These are phyloP conservation scores for Acrocalymma vagum DNA, from an alignment of 2,329 filamentous ascomycete species.

Conservation along the genomic window DNA sequence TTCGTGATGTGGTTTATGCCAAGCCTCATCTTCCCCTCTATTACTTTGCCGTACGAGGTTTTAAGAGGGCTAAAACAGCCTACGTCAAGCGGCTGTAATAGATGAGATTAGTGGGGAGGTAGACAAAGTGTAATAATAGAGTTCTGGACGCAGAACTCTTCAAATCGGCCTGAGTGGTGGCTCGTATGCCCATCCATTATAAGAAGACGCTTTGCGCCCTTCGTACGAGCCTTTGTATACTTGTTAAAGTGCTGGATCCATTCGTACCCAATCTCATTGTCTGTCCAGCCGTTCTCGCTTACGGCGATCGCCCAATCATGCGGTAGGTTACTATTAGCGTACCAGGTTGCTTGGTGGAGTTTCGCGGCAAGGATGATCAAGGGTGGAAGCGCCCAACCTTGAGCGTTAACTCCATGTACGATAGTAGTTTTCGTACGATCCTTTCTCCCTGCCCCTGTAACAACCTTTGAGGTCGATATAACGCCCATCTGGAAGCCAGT, in stretches of 20 bases:
- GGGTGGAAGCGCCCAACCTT: slow-evolving; percentile 8
- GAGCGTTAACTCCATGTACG: slow-evolving; percentile 3
- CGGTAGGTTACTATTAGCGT: slow-evolving; percentile 4
- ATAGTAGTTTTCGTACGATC: slow-evolving; percentile 3
- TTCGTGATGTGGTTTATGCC: slow-evolving; percentile 37
- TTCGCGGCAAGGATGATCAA: slow-evolving; percentile 11
- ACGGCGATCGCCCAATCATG: slow-evolving; percentile 10
- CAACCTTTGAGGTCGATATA: slow-evolving; percentile 10
- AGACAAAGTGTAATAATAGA: slow-evolving; percentile 51
- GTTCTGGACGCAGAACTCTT: slow-evolving; percentile 43
- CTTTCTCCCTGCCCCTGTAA: slow-evolving; percentile 4
- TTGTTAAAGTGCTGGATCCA: slow-evolving; percentile 12
- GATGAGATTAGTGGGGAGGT: too few relatives aligned
- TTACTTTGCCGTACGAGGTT: slow-evolving; percentile 33
- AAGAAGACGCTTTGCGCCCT: slow-evolving; percentile 7
- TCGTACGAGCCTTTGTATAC: slow-evolving; percentile 10
- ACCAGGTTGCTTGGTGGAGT: slow-evolving; percentile 1
- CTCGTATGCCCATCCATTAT: slow-evolving; percentile 21
- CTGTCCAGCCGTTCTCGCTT: slow-evolving; percentile 9
- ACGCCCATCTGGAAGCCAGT: slow-evolving; percentile 22
- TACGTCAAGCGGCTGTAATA: slow-evolving; percentile 52
- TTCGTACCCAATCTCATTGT: slow-evolving; percentile 10
- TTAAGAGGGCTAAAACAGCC: slow-evolving; percentile 48
- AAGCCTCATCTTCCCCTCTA: slow-evolving; percentile 33
- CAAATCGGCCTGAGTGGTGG: slow-evolving; percentile 50